Base-by-base conservation (phyloP, 2,329 filamentous ascomycete genomes). In the Colletotrichum australisinense region DNA sequence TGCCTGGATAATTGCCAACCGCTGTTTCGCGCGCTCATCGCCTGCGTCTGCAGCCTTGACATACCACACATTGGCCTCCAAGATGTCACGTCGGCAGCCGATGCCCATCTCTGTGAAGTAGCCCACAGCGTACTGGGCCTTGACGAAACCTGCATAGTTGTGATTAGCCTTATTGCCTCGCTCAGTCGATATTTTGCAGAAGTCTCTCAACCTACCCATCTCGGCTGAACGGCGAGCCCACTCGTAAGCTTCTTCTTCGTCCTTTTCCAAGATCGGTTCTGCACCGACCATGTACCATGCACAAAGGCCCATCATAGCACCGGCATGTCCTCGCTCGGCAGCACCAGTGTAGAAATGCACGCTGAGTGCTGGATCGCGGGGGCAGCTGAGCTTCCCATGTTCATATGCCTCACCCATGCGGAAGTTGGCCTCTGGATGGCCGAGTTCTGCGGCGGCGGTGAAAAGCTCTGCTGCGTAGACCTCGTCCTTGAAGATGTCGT, bases 101-200 rank as follows among this genome's bases (percentile, higher is more conserved):
- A 99, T 98, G 75, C 97, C 97, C 94, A 97, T 98, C 82, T 99
- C 97, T 5, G 95, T 98, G 81, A 99, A 99, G 84, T 98, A 98
- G 57, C 95, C 97, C 26, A 98, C 91, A 0, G 97, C 95, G 78
- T 98, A 99, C 81, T 98, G 92, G n/a, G 97, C 97, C 78, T 91
- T 91, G 75, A 89, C 88, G 73, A 87, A 89, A 63, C 91, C 93
- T 94, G 76, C 2, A 38, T 4, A 11, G 28, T 64, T 26, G 12
- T 42, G 14, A 32, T 80, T 72, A 76, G 76, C 63, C 60, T 75
- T 8, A 19, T 56, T 19, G 22, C 22, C 26, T 14, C 14, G 19
- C 30, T 38, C 3, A 30, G 1, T 14, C 16, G 14, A 42, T 62
- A 24, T 38, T 35, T 56, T 16, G 16, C 2, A 8, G 38, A 26